Percentiles rank a stretch among this genome's conserved stretches.
Conservation (phyloP, 106 monocot genomes). For the Acorus gramineus region DNA sequence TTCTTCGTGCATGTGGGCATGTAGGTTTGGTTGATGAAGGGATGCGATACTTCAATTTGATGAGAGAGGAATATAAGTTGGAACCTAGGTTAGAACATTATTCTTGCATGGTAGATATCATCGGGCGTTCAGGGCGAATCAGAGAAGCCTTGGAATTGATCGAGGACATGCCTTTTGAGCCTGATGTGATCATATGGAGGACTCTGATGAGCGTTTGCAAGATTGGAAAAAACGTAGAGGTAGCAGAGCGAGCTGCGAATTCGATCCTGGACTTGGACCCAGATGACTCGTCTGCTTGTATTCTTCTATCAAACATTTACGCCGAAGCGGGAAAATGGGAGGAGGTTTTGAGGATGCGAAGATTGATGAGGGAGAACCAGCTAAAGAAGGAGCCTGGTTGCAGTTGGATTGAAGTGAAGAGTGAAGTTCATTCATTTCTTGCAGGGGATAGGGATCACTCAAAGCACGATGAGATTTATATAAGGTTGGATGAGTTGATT, state of each 20-base stretch:
- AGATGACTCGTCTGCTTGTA: slow-evolving; percentile 63
- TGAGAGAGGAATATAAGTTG: slow-evolving; percentile 40
- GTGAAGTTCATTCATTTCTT: slow-evolving; percentile 56
- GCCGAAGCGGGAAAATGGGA: slow-evolving; percentile 71
- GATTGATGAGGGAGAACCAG: slow-evolving; percentile 44
- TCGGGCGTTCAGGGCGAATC: slow-evolving; percentile 44
- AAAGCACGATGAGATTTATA: slow-evolving; percentile 37
- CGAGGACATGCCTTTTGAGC: slow-evolving; percentile 49
- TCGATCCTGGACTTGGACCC: slow-evolving; percentile 49
- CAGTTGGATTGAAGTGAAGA: slow-evolving; percentile 84
- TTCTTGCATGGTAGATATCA: slow-evolving; percentile 83
- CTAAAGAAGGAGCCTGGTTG: slow-evolving; percentile 92
- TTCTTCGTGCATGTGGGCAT: slow-evolving; percentile 80
- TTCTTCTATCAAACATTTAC: slow-evolving; percentile 66
- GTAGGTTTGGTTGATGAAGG: slow-evolving; percentile 63
- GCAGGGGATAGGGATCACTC: slow-evolving; percentile 61
- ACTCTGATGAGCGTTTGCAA: slow-evolving; percentile 61
- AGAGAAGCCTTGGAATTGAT: slow-evolving; percentile 56
- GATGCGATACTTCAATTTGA: slow-evolving; percentile 43
- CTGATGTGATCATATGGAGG: slow-evolving; percentile 88
- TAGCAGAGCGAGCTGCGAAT: slow-evolving; percentile 55
- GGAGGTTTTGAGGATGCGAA: slow-evolving; percentile 60
- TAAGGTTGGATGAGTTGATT: slow-evolving; percentile 32
- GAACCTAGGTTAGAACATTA: slow-evolving; percentile 87
- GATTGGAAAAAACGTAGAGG: slow-evolving; percentile 41